Conservation (phyloP, 345 rosid genomes). For the Acer negundo region DNA sequence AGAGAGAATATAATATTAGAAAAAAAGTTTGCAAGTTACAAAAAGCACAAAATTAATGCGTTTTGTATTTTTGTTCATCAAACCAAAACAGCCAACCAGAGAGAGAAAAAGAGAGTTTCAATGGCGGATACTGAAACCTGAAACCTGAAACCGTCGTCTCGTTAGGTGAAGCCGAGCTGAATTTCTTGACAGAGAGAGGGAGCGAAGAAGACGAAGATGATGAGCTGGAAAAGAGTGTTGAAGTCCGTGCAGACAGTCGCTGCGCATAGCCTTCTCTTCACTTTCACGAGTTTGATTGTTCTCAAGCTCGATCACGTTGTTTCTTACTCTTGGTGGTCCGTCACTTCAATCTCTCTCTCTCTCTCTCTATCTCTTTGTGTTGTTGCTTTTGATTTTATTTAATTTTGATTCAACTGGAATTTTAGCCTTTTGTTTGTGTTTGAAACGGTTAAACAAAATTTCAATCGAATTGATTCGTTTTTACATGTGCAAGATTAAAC, state of each 20-base stretch:
- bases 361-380: neutral
- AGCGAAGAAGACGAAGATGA: conserved; percentile 30
- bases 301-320: conserved; percentile 66
- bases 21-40: neutral
- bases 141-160: neutral
- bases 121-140: conserved; percentile 18
- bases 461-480: neutral
- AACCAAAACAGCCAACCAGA: neutral
- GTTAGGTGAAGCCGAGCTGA: neutral
- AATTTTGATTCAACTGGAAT: neutral
- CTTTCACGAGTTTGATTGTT: conserved; percentile 71
- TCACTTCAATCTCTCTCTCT: conserved; percentile 9
- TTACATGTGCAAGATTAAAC: neutral
- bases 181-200: conserved; percentile 8
- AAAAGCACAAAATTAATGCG: conserved; percentile 10
- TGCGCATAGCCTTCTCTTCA: conserved; percentile 72
- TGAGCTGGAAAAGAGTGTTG: conserved; percentile 86
- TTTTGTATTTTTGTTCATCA: conserved; percentile 38
- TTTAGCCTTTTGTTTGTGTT: neutral
- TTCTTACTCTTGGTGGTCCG: conserved; percentile 86
- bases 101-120: neutral
- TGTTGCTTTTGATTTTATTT: neutral
- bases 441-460: neutral
- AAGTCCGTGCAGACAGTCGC: conserved; percentile 84
- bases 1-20: neutral